Conservation (phyloP, 2,329 filamentous ascomycete species). For the Capronia epimyces region DNA sequence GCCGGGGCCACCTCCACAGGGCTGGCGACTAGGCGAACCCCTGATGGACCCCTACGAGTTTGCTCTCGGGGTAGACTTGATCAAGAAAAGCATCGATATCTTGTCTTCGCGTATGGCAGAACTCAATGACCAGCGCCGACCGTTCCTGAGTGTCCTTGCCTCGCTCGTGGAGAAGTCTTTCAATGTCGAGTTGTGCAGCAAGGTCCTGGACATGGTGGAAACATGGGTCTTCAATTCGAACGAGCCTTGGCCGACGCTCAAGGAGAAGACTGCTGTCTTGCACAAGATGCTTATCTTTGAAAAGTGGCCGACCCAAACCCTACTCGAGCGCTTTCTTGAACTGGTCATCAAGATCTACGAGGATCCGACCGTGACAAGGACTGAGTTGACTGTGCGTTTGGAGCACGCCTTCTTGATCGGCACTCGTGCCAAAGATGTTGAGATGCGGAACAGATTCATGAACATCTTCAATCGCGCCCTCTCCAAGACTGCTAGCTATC, state of each 20-base stretch:
- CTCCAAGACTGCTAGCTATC: constrained; percentile 83
- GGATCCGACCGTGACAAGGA: constrained; percentile 89
- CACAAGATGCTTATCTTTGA: constrained; percentile 99
- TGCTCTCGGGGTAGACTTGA: constrained; percentile 82
- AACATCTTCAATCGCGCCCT: constrained; percentile 91
- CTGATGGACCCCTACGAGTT: constrained; percentile 67
- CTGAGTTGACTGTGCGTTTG: constrained; percentile 91
- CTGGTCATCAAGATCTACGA: constrained; percentile 98
- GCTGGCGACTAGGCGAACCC: constrained; percentile 39
- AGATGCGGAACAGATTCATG: constrained; percentile 97
- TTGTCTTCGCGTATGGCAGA: constrained; percentile 88
- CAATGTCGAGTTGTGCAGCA: constrained; percentile 79
- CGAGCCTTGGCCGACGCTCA: constrained; percentile 92
- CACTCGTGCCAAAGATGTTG: constrained; percentile 83
- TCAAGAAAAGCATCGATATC: constrained; percentile 92
- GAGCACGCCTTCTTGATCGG: constrained; percentile 98
- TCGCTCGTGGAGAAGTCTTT: constrained; percentile 92
- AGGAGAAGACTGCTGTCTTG: constrained; percentile 98
- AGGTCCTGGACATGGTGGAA: constrained; percentile 90
- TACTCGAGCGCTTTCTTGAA: constrained; percentile 89
- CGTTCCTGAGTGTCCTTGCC: constrained; percentile 90
- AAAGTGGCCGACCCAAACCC: constrained; percentile 70
- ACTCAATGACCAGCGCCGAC: constrained; percentile 81
- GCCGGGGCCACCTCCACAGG: constrained; percentile 34
- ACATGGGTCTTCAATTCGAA: constrained; percentile 93